phyloP scores from a whole-genome alignment of 345 rosid species.

The Pugionium cornutum region DNA sequence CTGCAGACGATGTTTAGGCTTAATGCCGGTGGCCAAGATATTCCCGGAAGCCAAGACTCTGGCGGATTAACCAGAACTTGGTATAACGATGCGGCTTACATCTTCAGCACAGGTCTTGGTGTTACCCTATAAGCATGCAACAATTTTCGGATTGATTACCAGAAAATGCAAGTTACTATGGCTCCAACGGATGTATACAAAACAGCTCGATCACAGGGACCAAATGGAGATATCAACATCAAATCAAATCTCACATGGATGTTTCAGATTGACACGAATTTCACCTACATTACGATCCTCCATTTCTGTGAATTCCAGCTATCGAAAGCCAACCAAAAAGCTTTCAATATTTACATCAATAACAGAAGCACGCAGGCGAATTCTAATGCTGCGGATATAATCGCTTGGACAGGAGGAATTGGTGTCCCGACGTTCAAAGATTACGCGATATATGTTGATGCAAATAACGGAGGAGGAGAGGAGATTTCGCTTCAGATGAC shows the following conservation, averaged over 20 bases:
- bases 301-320: slow-evolving; percentile 71
- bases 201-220: slow-evolving; percentile 66
- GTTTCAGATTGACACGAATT: slow-evolving; percentile 68
- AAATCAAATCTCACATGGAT: slow-evolving; percentile 72
- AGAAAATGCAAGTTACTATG: slow-evolving; percentile 39
- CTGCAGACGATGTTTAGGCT: slow-evolving; percentile 68
- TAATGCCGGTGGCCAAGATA: slow-evolving; percentile 68
- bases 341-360: slow-evolving; percentile 68
- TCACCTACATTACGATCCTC: slow-evolving; percentile 64
- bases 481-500: slow-evolving; percentile 50
- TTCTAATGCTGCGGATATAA: slow-evolving; percentile 50
- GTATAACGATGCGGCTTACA: slow-evolving; percentile 67
- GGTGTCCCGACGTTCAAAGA: slow-evolving; percentile 62
- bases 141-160: slow-evolving; percentile 41
- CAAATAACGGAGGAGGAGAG: slow-evolving; percentile 46
- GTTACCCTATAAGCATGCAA: slow-evolving; percentile 30
- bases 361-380: slow-evolving; percentile 55
- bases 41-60: slow-evolving; percentile 60
- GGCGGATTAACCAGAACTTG: slow-evolving; percentile 60
- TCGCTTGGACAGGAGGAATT: slow-evolving; percentile 51
- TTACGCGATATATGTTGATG: slow-evolving; percentile 50
- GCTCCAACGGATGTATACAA: slow-evolving; percentile 74
- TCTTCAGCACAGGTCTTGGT: slow-evolving; percentile 57
- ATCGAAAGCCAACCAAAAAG: slow-evolving; percentile 54
- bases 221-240: slow-evolving; percentile 37